Base-by-base conservation (phyloP, 228 moss, liverwort and hornwort species). In the Sphagnum fallax region DNA sequence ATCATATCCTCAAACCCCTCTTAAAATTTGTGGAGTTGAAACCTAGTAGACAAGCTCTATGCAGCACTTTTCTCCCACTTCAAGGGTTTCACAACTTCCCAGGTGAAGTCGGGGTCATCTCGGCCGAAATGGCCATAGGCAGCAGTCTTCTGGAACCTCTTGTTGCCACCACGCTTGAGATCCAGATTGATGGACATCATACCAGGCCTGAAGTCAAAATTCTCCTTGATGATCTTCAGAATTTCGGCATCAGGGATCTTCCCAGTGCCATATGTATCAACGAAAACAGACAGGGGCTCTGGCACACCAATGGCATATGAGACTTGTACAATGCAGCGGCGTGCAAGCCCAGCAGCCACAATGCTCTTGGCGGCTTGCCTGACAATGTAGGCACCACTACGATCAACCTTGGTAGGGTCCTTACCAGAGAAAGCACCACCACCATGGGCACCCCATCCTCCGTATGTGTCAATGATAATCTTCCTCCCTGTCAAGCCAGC, bases 141-240 rank as follows among this genome's bases (percentile, higher is more conserved):
- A 0, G 91, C 91, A 0, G 88, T 94, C 89, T 94, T 94, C 91
- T 91, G 94, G 80, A 91, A 91, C 69, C 94, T 77, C 83, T 75
- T 89, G 80, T 88, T 89, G 2, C 91, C 94, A 4, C 94, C 94
- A 6, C 94, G 88, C 89, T 91, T 94, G 72, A 94, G 49, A 65
- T 94, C 94, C 74, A 94, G 67, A 77, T 88, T 88, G 72, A 94
- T 91, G 72, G 91, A 89, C 69, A 94, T 94, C 89, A 94, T 89
- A 9, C 94, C 94, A 0, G 94, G 94, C 63, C 94, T 79, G 84
- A 94, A 94, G 66, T 94, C 94, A 69, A 91, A 94, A 68, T 79
- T 91, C 81, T 76, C 80, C 81, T 89, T 94, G 51, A 94, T 68
- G 7, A 95, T 73, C 69, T 81, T 71, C 75, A 95, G 52, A 65